Evolutionary conservation across 2,329 filamentous ascomycete genomes (phyloP).

Genomic region (Domatiomyces catenatus): DNA sequence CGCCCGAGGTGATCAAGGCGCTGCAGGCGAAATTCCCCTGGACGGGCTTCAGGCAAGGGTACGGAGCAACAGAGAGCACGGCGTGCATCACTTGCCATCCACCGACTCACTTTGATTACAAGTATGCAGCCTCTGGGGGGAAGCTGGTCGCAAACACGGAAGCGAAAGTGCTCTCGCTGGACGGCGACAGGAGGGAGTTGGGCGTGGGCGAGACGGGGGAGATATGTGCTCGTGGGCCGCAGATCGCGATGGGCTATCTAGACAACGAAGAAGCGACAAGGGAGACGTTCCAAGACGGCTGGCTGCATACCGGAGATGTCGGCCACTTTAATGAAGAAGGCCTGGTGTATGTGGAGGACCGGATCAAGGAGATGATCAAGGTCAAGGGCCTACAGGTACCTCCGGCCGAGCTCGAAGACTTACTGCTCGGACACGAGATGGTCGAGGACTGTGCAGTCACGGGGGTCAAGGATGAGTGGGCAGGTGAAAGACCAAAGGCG

Average conservation of each 20-base stretch:
- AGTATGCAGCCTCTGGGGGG: conserved; percentile 34
- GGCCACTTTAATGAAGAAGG: conserved; percentile 41
- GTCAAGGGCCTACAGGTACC: conserved; percentile 48
- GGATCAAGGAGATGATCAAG: conserved; percentile 42
- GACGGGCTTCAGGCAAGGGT: conserved; percentile 49
- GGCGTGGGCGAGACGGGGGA: conserved; percentile 39
- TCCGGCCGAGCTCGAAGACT: conserved; percentile 44
- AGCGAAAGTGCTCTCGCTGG: conserved; percentile 40
- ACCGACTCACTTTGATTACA: conserved; percentile 39
- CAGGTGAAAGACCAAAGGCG: conserved; percentile 48
- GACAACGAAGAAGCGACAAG: conserved; percentile 56
- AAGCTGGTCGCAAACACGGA: conserved; percentile 43
- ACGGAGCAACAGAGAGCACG: conserved; percentile 55
- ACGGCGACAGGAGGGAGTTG: conserved; percentile 30
- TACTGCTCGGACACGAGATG: conserved; percentile 39
- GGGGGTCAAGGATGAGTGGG: conserved; percentile 47
- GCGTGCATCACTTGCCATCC: conserved; percentile 48
- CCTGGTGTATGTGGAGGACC: conserved; percentile 29
- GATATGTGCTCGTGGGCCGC: conserved; percentile 61
- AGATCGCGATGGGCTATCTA: conserved; percentile 64
- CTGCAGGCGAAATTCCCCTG: conserved; percentile 42
- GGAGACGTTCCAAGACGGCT: conserved; percentile 47
- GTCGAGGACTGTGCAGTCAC: conserved; percentile 55
- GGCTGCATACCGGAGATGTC: conserved; percentile 52
- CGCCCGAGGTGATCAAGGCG: conserved; percentile 41